phyloP scores from a whole-genome alignment of 2,329 filamentous ascomycete species.

The Lachnellula arida region DNA sequence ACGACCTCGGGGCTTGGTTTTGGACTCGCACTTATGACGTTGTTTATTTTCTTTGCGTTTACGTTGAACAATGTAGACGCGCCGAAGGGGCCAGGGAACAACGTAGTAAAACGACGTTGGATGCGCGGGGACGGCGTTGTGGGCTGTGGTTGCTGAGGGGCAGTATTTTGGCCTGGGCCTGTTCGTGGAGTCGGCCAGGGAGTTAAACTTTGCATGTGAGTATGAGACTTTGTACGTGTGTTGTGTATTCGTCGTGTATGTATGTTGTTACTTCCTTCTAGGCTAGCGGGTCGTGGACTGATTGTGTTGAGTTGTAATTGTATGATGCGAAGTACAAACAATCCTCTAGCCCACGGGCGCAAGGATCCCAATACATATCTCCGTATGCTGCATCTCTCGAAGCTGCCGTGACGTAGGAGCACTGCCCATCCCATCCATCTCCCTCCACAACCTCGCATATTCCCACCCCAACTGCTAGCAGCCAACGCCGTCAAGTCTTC shows the following conservation, averaged over 20 bases:
- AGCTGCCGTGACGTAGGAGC: no score
- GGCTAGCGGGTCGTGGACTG: neutral
- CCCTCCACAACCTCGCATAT: no score
- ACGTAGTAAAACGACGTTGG: conserved; percentile 16
- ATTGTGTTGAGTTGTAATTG: conserved; percentile 4
- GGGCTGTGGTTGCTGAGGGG: conserved; percentile 12
- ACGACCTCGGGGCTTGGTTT: conserved; percentile 67
- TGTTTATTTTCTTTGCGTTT: conserved; percentile 61
- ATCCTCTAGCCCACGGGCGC: neutral
- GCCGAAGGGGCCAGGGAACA: conserved; percentile 59
- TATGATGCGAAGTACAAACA: neutral
- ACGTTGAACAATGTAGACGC: conserved; percentile 52
- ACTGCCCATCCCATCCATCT: no score
- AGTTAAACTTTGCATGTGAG: neutral
- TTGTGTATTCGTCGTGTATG: neutral
- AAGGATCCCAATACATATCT: neutral
- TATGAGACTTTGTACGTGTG: neutral
- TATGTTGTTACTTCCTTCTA: neutral
- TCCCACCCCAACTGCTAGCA: no score
- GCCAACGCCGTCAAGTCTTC: no score
- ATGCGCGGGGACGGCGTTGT: conserved; percentile 19
- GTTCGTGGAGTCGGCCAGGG: conserved; percentile 2
- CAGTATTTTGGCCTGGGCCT: conserved; percentile 14
- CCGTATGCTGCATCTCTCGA: no score
- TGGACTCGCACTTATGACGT: conserved; percentile 62